A percentile compares a stretch with the other conserved stretches of the same genome.
phyloP scores from a whole-genome alignment of 2,329 filamentous ascomycete species.

The Amauroascus niger region DNA sequence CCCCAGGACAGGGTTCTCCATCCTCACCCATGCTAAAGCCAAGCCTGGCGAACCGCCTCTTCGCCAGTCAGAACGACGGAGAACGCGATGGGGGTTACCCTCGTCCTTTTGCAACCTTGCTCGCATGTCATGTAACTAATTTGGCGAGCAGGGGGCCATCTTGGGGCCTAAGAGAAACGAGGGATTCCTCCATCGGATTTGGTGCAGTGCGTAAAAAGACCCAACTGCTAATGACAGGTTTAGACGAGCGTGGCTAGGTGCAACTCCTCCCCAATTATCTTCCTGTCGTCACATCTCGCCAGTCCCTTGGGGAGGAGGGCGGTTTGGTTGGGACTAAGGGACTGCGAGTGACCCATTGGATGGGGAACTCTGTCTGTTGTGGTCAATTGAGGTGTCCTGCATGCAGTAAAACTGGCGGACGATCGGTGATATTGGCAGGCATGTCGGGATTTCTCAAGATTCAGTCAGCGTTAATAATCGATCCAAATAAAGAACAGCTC shows the following conservation, averaged over 20 bases:
- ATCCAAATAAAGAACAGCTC: neutral
- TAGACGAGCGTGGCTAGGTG: neutral
- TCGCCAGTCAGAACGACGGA: neutral
- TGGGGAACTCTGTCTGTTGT: neutral
- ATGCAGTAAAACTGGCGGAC: neutral
- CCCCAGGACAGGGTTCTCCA: slow-evolving; percentile 4
- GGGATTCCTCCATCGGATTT: neutral
- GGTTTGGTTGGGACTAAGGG: neutral
- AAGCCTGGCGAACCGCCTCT: neutral
- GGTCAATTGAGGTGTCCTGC: neutral
- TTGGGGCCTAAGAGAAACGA: neutral
- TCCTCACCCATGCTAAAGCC: neutral
- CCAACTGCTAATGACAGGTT: slow-evolving; percentile 2
- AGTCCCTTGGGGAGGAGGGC: neutral
- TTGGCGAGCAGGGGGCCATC: neutral
- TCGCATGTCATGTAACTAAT: slow-evolving; percentile 1
- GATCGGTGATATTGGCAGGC: slow-evolving; percentile 2
- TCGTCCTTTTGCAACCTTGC: slow-evolving; percentile 3
- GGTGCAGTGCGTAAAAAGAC: too few species aligned
- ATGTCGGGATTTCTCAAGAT: neutral
- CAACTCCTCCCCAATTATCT: neutral
- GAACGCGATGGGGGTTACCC: neutral
- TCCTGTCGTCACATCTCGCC: neutral
- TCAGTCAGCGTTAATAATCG: neutral
- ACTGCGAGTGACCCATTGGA: neutral